Base-by-base conservation (phyloP, 2,329 filamentous ascomycete species). In the Hirsutella minnesotensis region DNA sequence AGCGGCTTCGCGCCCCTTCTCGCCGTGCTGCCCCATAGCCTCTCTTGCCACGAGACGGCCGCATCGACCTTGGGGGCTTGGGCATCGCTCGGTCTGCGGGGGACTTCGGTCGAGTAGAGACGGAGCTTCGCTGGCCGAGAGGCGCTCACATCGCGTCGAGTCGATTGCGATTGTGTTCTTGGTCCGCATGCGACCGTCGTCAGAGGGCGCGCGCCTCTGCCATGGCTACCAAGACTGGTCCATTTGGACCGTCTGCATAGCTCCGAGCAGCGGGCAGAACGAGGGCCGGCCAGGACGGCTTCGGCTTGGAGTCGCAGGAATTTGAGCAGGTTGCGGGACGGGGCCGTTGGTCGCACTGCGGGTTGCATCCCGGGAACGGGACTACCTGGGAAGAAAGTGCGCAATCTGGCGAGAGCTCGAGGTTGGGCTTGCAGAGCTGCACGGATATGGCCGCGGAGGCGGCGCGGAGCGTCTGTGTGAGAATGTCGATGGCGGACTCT, bases 261-360 rank as follows among this genome's bases (percentile, higher is more conserved):
- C 39, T 42, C 40, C 38, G 48, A 34, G 42, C 43, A 31, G 44
- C 44, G 39, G 45, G 48, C 30, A 15, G 7, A 12, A 12, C 24
- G 24, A 27, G 35, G 37, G 29, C 27, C 58, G 55, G 53, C 64
- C 68, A 42, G 64, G 57, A 74, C 56, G 43, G 68, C 68, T 52
- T 83, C 73, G 49, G 83, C 78, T 60, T 89, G 85, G 42, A 70
- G 75, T 51, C 78, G 79, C 49, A 92, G 70, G 59, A 86, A 90
- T 51, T 79, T 79, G 48, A 92, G 69, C 18, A 90, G 73, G 45
- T 60, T 66, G 50, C 62, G 62, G 41, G 74, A 78, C 21, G 75
- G 75, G 41, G 69, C 72, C 39, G 67, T 65, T 34, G 58, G 47
- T 48, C 60, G 63, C 53, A 69, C 52, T 49, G 60, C 56, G 46